Evolutionary conservation across 345 rosid genomes (phyloP), one percentile per base, ranked within the genome.

Genomic region (Corchorus olitorius): DNA sequence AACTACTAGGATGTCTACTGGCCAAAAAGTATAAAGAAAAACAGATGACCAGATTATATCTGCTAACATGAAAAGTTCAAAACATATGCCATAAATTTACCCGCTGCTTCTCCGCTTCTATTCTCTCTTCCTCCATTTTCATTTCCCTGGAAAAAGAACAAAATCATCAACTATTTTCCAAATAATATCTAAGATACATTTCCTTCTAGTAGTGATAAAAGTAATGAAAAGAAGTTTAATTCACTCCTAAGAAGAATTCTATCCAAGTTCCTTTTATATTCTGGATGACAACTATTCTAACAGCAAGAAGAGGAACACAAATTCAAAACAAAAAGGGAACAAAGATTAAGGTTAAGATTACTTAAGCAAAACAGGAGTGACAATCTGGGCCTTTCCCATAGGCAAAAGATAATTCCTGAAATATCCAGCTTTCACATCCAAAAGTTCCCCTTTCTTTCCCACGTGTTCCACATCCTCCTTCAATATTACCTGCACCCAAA

Each of bases 51-150:
- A 70, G 74, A 64, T 60, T 41, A 68, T 45, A 67, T 54, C 34
- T 72, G n/a, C 35, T 37, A 77, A 65, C 50, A 55, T 62, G 9
- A n/a, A 74, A 64, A 34, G 2, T 2, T 53, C 62, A 15, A 75
- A 52, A 74, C n/a, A 66, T 19, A 60, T 10, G 39, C 22, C 9
- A 56, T 22, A n/a, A 60, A 71, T 86, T 39, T 93, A 95, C 99
- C 97, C 98, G 83, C 78, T 75, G 81, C 84, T 93, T 95, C 79
- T 95, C 99, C 58, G 98, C 98, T 82, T 90, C 94, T 49, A 95
- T 95, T 77, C 98, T 81, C 78, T 93, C 98, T 15, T 93, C 90
- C 87, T 93, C 94, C 77, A 93, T 74, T 78, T 78, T 84, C 93
- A 93, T 86, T 84, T 95, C 98, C 89, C 98, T 93, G 72, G 9